phyloP scores from a whole-genome alignment of 2,329 filamentous ascomycete species.

The Lanzia echinophila region DNA sequence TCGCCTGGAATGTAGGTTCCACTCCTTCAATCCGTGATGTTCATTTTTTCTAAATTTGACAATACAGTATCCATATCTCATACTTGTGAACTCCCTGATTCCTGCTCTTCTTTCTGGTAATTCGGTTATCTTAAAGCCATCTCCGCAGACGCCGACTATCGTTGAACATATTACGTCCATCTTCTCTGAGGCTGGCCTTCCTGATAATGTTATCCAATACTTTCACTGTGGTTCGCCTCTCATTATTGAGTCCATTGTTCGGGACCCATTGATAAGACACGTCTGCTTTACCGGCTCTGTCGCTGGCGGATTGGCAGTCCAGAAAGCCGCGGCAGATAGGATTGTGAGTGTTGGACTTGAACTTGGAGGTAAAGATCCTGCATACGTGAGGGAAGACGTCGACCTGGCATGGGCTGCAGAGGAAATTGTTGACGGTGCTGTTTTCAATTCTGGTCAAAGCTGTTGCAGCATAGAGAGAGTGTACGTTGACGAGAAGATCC shows the following conservation, averaged over 20 bases:
- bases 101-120: slow-evolving; percentile 89
- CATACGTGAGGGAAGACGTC: slow-evolving; percentile 80
- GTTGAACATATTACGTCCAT: slow-evolving; percentile 74
- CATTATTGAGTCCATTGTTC: slow-evolving; percentile 71
- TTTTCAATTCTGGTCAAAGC: slow-evolving; percentile 98
- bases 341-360: slow-evolving; percentile 84
- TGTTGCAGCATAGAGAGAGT: slow-evolving; percentile 91
- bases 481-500: slow-evolving; percentile 79
- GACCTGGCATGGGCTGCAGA: slow-evolving; percentile 86
- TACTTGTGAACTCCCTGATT: slow-evolving; percentile 84
- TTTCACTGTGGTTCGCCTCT: slow-evolving; percentile 80
- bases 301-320: slow-evolving; percentile 76
- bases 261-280: slow-evolving; percentile 67
- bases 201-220: slow-evolving; percentile 78
- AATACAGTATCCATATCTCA: slow-evolving; percentile 82
- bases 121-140: slow-evolving; percentile 88
- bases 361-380: slow-evolving; percentile 90
- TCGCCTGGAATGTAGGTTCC: slow-evolving; percentile 85
- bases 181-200: slow-evolving; percentile 75
- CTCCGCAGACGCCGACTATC: slow-evolving; percentile 88
- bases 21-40: neutral
- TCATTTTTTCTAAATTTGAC: slow-evolving; percentile 11
- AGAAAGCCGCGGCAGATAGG: slow-evolving; percentile 75
- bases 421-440: slow-evolving; percentile 90
- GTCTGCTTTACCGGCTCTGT: slow-evolving; percentile 95